phyloP scores from a whole-genome alignment of 1,139 yeast species.

The Taiozyma sp. region DNA sequence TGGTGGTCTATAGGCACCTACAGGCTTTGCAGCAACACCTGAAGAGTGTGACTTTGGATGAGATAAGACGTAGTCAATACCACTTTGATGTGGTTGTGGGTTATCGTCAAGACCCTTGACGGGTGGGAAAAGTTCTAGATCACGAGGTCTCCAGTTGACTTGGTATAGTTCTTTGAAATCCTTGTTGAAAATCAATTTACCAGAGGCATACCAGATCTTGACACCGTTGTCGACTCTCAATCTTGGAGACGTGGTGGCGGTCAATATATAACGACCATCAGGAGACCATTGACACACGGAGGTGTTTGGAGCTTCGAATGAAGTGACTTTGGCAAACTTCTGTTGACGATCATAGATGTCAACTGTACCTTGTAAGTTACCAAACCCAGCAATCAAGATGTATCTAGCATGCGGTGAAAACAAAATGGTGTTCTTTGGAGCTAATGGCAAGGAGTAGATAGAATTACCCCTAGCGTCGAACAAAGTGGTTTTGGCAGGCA shows the following conservation, averaged over 20 bases:
- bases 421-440: conserved; percentile 84
- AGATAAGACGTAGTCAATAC: conserved; percentile 49
- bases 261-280: conserved; percentile 89
- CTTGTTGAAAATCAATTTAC: conserved; percentile 70
- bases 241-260: conserved; percentile 97
- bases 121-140: conserved; percentile 55
- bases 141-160: conserved; percentile 84
- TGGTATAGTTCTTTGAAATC: conserved; percentile 79
- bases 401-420: conserved; percentile 95
- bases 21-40: conserved; percentile 41
- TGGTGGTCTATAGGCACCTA: conserved; percentile 95
- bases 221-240: conserved; percentile 95
- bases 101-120: conserved; percentile 49
- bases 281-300: conserved; percentile 98
- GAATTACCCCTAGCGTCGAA: conserved; percentile 93
- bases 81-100: conserved; percentile 67
- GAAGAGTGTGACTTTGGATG: conserved; percentile 28
- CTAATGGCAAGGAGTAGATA: conserved; percentile 78
- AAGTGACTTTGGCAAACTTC: conserved; percentile 72
- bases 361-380: conserved; percentile 94
- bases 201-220: conserved; percentile 90
- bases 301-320: conserved; percentile 90
- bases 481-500: conserved; percentile 96
- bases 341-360: conserved; percentile 93
- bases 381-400: conserved; percentile 94